These are phyloP conservation scores for Neocucurbitaria cava DNA, from an alignment of 2,329 filamentous ascomycete species.

Conservation along the genomic window DNA sequence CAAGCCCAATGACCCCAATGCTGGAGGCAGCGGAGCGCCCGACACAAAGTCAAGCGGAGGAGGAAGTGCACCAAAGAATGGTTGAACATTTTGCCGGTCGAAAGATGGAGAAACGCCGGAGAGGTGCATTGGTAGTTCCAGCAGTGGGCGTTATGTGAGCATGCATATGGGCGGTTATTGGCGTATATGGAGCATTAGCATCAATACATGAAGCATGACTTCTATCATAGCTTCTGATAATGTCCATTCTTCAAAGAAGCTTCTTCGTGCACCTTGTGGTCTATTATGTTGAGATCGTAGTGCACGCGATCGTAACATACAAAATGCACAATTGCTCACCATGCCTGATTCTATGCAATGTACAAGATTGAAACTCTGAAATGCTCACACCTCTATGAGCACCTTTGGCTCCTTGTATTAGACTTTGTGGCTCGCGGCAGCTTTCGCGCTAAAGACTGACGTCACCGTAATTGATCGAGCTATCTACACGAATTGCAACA, in stretches of 20 bases:
- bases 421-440: background rate
- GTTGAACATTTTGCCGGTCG: no score
- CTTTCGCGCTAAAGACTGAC: background rate
- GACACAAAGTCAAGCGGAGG: constrained; percentile 43
- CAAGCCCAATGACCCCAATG: constrained; percentile 51
- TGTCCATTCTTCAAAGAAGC: background rate
- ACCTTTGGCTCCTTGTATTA: background rate
- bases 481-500: background rate
- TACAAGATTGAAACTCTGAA: no score
- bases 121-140: no score
- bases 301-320: no score
- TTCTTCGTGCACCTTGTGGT: background rate
- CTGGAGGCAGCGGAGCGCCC: constrained; percentile 48
- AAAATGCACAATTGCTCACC: no score
- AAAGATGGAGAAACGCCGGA: no score
- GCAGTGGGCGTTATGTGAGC: background rate
- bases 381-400: background rate
- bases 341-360: no score
- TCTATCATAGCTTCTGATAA: background rate
- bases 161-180: background rate
- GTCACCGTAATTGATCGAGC: background rate
- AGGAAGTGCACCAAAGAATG: constrained; percentile 45
- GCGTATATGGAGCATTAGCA: constrained; percentile 1
- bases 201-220: constrained; percentile 1
- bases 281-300: background rate